Base-by-base conservation (phyloP, 345 rosid species). In the Noccaea caerulescens region DNA sequence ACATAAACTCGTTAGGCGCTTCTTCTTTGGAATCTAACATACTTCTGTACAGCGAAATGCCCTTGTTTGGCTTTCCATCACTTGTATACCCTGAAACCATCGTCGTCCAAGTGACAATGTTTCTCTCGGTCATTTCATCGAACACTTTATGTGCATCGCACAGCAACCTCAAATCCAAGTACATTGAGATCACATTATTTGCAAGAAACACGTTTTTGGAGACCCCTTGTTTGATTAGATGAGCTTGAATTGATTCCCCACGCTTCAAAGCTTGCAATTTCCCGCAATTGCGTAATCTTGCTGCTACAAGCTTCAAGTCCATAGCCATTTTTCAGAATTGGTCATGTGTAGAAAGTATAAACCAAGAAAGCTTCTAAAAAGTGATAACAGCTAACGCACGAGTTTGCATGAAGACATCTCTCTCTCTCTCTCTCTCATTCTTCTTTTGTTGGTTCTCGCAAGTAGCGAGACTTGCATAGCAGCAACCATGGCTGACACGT, bases 61-160 rank as follows among this genome's bases (percentile, higher is more conserved):
- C 86, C 25, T 76, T 66, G 14, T 53, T 69, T 68, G 91, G 88
- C 14, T 79, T 75, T 8, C 83, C 82, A 41, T 34, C 49, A 60
- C 58, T 69, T 44, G 80, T 77, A 63, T 78, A 81, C 18, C 87
- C 89, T 5, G 85, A 79, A 49, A 85, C 83, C 82, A 87, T 69
- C 0, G 85, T 82, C 3, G 88, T 83, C 96, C 96, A 90, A 20
- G 86, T 78, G 23, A 89, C 86, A 7, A 85, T 73, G 49, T 87
- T 89, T 65, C 76, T 84, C 0, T 59, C 59, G 33, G 86, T 53
- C 80, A 87, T 87, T 85, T 85, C 92, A 42, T 89, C 89, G 58
- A 85, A 87, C 84, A 83, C 23, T 34, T 78, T 81, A 18, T 42
- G 80, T 6, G 88, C 92, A 12, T 85, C 80, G 7, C 8, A 7